A percentile compares a stretch with the other conserved stretches of the same genome.
Evolutionary conservation across 345 rosid genomes (phyloP).

Genomic region (Noccaea caerulescens): DNA sequence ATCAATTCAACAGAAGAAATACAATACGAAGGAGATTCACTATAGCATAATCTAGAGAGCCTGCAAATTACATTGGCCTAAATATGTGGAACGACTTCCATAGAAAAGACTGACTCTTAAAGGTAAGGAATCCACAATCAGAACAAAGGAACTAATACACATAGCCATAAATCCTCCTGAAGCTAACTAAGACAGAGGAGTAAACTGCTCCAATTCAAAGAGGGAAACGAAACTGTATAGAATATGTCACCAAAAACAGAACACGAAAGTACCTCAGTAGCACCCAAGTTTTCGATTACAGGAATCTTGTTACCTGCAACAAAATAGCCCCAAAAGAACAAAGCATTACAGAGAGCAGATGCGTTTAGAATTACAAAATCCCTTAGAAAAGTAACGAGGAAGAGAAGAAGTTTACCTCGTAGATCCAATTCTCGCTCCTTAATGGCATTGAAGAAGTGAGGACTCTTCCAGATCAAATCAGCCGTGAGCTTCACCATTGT

Average conservation of each 20-base stretch:
- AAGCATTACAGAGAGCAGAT: slow-evolving; percentile 6
- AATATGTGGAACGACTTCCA: background rate
- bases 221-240: slow-evolving; percentile 13
- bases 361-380: slow-evolving; percentile 39
- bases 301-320: slow-evolving; percentile 87
- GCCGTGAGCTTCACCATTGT: slow-evolving; percentile 96
- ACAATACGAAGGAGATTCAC: background rate
- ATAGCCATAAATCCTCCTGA: background rate
- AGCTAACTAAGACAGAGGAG: slow-evolving; percentile 10
- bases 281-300: slow-evolving; percentile 97
- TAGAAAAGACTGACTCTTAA: slow-evolving; percentile 1
- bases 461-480: slow-evolving; percentile 97
- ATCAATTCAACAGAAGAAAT: background rate
- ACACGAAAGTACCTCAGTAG: slow-evolving; percentile 76
- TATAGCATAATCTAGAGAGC: slow-evolving; percentile 6
- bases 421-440: slow-evolving; percentile 98
- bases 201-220: slow-evolving; percentile 7
- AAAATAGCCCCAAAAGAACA: background rate
- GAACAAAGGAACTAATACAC: background rate
- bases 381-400: slow-evolving; percentile 18
- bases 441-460: slow-evolving; percentile 97
- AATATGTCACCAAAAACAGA: background rate
- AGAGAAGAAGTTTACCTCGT: slow-evolving; percentile 59
- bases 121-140: background rate
- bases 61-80: background rate